Conservation (phyloP, 441 rosid genomes). For the Rhodomyrtus psidioides region DNA sequence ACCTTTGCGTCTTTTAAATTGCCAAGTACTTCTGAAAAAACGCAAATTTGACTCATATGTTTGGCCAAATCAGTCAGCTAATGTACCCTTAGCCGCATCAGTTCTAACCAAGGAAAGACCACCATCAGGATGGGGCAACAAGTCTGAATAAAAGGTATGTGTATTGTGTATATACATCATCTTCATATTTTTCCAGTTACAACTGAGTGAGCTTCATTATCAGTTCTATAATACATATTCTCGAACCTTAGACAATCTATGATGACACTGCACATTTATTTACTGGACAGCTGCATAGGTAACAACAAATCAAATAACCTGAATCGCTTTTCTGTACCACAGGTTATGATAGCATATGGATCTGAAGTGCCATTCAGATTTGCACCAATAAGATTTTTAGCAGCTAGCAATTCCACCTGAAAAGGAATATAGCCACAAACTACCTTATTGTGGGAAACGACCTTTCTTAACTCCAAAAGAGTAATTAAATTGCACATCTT, state of each 20-base stretch:
- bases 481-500: neutral
- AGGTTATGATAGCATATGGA: slow-evolving; percentile 94
- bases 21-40: neutral
- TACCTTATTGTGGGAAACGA: neutral
- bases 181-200: neutral
- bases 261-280: neutral
- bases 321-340: slow-evolving; percentile 94
- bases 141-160: neutral
- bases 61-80: neutral
- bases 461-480: neutral
- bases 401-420: slow-evolving; percentile 93
- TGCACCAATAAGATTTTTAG: slow-evolving; percentile 96
- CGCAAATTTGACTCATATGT: neutral
- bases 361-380: slow-evolving; percentile 98
- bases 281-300: neutral
- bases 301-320: slow-evolving; percentile 44
- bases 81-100: neutral
- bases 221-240: neutral
- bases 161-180: neutral
- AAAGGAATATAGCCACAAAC: slow-evolving; percentile 3
- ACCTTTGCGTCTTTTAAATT: neutral
- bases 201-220: neutral
- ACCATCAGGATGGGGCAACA: neutral
- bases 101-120: neutral
- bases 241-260: neutral